These are phyloP conservation scores for Dillenia suffruticosa DNA, from an alignment of 164 flowering plant species.

Conservation along the genomic window DNA sequence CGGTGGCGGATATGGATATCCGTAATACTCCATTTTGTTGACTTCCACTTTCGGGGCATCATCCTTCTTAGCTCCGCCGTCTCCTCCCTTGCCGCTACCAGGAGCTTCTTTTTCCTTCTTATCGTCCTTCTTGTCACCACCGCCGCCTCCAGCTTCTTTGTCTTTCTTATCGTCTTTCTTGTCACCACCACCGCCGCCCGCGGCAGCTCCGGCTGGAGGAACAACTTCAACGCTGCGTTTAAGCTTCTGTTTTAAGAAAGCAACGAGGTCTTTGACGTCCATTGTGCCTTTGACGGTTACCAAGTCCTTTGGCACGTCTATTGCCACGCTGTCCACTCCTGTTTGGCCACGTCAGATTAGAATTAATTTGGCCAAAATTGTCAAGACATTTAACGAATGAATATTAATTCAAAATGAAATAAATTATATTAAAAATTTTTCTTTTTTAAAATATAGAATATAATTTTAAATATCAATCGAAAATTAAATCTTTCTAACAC, in stretches of 20 bases:
- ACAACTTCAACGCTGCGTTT: constrained; percentile 60
- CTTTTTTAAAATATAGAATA: too few relatives aligned
- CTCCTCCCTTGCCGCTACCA: constrained; percentile 16
- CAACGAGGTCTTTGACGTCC: constrained; percentile 46
- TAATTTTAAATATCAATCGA: too few relatives aligned
- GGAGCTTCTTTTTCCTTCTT: constrained; percentile 10
- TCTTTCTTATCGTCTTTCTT: constrained; percentile 8
- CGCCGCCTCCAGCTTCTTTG: constrained; percentile 11
- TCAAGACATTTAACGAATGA: not conserved
- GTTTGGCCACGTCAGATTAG: not conserved
- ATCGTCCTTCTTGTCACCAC: constrained; percentile 2
- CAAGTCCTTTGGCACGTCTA: constrained; percentile 52
- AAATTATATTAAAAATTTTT: too few relatives aligned
- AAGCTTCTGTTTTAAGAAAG: constrained; percentile 51
- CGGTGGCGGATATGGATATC: not conserved
- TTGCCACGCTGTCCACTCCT: constrained; percentile 57
- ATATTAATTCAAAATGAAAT: too few relatives aligned
- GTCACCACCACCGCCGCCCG: constrained; percentile 8
- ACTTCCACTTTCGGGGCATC: constrained; percentile 11
- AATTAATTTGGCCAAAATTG: not conserved
- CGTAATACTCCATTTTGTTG: constrained; percentile 17
- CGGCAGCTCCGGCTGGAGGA: constrained; percentile 36
- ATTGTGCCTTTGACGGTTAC: constrained; percentile 72
- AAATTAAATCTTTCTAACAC: too few relatives aligned
- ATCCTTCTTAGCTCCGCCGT: constrained; percentile 10